Evolutionary conservation across 352 stramenopile genomes (phyloP), one percentile per base, ranked within the genome.

Genomic region (Globisporangium uncinulatum): DNA sequence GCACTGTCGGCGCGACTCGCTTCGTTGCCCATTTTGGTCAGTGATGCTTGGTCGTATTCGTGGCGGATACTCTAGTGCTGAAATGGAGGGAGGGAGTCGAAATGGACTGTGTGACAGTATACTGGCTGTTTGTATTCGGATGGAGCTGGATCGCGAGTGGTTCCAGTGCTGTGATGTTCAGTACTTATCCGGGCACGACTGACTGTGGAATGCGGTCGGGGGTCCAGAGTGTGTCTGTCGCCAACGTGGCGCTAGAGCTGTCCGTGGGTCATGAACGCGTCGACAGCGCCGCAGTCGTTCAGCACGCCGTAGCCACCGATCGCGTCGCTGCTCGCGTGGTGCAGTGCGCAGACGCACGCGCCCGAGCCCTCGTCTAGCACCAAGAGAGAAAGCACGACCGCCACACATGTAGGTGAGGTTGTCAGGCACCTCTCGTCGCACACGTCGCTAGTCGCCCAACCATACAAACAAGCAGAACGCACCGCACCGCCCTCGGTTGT

Each of bases 401-500:
- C 29, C 11, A 13, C 13, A 29, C n/a, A n/a, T n/a, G n/a, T n/a
- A n/a, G n/a, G n/a, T n/a, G n/a, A 44, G 6, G 1, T 24, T 9
- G 21, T 37, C 6, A 11, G 2, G 19, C 31, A 20, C 21, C 44
- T 50, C 19, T 50, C 17, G 44, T 32, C 3, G 4, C 44, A 29
- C 6, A n/a, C 11, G 10, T 5, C 7, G 1, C 4, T 4, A 29
- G 24, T 29, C 24, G 1, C 24, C 24, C 24, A 4, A 29, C 24
- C 24, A 29, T 29, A 29, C 24, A 29, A 29, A 4, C 10, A 13
- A 13, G 34, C 1, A 39, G 34, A 10, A 74, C 73, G 10, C 57
- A 91, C 80, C 74, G 21, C 81, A 92, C 48, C 76, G 73, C 0
- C 81, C 81, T n/a, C 79, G 79, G 42, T 86, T 87, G 57, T 89